phyloP scores from a whole-genome alignment of 164 flowering plant species.

The Vitis labrusca region DNA sequence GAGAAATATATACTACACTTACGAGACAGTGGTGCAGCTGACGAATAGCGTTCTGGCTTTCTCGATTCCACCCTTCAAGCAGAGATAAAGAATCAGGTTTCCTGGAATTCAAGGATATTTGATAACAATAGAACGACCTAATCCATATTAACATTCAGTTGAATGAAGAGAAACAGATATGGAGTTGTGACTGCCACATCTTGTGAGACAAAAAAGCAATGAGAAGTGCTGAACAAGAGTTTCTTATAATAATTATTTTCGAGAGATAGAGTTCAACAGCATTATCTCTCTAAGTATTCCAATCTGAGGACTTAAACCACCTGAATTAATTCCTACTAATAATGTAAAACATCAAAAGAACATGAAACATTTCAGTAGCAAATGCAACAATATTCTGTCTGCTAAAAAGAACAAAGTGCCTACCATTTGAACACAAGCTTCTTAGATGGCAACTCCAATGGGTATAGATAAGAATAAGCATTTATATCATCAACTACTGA shows the following conservation, averaged over 20 bases:
- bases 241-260: too few relatives aligned
- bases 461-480: constrained; percentile 82
- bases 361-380: background rate
- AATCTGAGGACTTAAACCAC: too few relatives aligned
- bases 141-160: too few relatives aligned
- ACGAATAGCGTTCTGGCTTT: constrained; percentile 97
- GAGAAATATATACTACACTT: constrained; percentile 26
- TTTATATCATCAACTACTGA: constrained; percentile 74
- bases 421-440: constrained; percentile 85
- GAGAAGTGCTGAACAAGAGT: too few relatives aligned
- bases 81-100: constrained; percentile 36
- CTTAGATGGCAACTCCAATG: constrained; percentile 60
- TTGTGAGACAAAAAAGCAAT: too few relatives aligned
- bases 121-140: too few relatives aligned
- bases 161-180: too few relatives aligned
- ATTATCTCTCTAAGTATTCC: too few relatives aligned
- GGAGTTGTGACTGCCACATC: too few relatives aligned
- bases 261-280: too few relatives aligned
- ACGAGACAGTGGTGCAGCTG: constrained; percentile 98
- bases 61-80: constrained; percentile 94
- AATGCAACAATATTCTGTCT: background rate
- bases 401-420: background rate
- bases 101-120: constrained; percentile 18
- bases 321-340: too few relatives aligned
- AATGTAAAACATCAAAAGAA: too few relatives aligned